Conservation (phyloP, 345 rosid genomes). For the Salix viminalis region DNA sequence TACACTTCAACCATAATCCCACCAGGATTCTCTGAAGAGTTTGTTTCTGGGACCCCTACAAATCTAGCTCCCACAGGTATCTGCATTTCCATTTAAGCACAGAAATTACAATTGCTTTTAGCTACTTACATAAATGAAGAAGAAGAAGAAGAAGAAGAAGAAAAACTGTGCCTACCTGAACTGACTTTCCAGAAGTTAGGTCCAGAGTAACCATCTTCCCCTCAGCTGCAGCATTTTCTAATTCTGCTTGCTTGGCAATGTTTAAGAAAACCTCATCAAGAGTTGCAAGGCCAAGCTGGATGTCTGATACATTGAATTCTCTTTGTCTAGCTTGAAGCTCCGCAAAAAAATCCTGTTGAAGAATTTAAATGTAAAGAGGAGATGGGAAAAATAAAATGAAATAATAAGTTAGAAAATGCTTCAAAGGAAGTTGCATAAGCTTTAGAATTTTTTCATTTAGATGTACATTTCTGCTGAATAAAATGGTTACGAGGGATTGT, state of each 20-base stretch:
- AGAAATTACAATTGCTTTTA: background rate
- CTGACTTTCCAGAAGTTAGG: conserved; percentile 57
- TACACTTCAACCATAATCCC: conserved; percentile 88
- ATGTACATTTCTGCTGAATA: no score
- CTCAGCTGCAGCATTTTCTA: conserved; percentile 82
- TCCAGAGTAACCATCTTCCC: conserved; percentile 59
- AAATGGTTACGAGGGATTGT: no score
- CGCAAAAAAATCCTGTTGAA: conserved; percentile 45
- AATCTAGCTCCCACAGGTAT: conserved; percentile 79
- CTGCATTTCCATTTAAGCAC: conserved; percentile 32
- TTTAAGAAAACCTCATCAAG: conserved; percentile 95
- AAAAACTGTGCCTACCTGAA: conserved; percentile 39
- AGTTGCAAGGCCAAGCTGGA: conserved; percentile 88
- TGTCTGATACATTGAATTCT: conserved; percentile 68
- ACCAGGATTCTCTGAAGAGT: conserved; percentile 51
- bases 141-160: no score
- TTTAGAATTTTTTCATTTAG: no score
- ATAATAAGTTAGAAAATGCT: background rate
- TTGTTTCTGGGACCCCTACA: conserved; percentile 70
- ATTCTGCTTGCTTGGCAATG: conserved; percentile 89
- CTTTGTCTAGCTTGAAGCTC: conserved; percentile 68
- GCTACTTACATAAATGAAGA: background rate
- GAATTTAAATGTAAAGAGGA: conserved; percentile 4
- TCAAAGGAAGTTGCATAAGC: no score
- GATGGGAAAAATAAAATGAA: background rate